A percentile compares a stretch with the other conserved stretches of the same genome.
Evolutionary conservation across 1,139 yeast genomes (phyloP).

Genomic region (Candida sp.): DNA sequence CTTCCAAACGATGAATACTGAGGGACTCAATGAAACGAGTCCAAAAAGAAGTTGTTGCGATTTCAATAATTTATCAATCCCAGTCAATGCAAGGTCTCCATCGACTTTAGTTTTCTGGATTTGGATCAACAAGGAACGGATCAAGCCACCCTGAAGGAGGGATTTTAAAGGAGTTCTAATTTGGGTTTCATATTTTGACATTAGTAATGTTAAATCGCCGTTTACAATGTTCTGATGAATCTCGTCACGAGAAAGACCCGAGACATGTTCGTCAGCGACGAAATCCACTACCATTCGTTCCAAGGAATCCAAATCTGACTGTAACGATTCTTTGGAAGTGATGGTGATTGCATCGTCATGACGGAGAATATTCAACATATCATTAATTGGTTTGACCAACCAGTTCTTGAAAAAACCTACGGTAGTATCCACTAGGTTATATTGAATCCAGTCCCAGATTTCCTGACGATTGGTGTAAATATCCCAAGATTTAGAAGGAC

Average conservation of each 20-base stretch:
- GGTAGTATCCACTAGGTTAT: conserved; percentile 60
- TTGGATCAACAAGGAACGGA: conserved; percentile 80
- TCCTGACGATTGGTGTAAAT: conserved; percentile 49
- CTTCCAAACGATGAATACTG: conserved; percentile 56
- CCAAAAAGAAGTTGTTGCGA: conserved; percentile 94
- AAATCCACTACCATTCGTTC: conserved; percentile 87
- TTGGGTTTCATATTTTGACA: conserved; percentile 78
- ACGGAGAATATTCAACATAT: conserved; percentile 74
- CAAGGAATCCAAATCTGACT: conserved; percentile 74
- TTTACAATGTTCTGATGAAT: conserved; percentile 45
- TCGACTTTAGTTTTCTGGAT: conserved; percentile 97
- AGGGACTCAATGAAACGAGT: conserved; percentile 84
- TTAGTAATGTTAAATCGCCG: conserved; percentile 77
- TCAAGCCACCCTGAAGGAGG: conserved; percentile 61
- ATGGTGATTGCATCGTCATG: conserved; percentile 81
- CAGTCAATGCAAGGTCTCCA: conserved; percentile 84
- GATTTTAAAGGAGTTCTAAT: conserved; percentile 67
- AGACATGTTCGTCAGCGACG: conserved; percentile 43
- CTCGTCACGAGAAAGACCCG: conserved; percentile 6
- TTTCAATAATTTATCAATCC: conserved; percentile 84
- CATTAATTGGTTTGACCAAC: conserved; percentile 74
- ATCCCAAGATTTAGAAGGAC: conserved; percentile 46
- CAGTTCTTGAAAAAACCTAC: conserved; percentile 74
- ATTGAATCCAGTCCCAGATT: conserved; percentile 53
- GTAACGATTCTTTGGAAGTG: conserved; percentile 74